Percentiles rank a stretch among this genome's conserved stretches.
Evolutionary conservation across 441 rosid genomes (phyloP).

Genomic region (Adansonia madagascariensis): DNA sequence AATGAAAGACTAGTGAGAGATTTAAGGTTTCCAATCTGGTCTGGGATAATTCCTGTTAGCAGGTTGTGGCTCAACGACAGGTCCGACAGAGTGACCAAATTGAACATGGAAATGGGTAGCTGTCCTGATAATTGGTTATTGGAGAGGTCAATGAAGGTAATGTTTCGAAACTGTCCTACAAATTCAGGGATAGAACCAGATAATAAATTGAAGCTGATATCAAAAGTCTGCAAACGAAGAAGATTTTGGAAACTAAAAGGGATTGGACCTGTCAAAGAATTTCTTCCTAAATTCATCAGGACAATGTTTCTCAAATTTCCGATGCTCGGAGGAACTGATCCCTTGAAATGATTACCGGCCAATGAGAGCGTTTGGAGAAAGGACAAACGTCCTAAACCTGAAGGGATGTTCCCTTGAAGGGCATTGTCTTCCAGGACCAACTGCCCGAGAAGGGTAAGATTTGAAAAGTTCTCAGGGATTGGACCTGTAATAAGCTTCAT

Average conservation of each 20-base stretch:
- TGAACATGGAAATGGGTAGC: slow-evolving; percentile 66
- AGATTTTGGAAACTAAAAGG: slow-evolving; percentile 59
- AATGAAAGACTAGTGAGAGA: slow-evolving; percentile 73
- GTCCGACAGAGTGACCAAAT: slow-evolving; percentile 54
- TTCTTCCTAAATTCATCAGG: slow-evolving; percentile 53
- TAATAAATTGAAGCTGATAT: slow-evolving; percentile 72
- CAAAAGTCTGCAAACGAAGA: slow-evolving; percentile 61
- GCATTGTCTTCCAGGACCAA: slow-evolving; percentile 77
- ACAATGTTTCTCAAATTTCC: slow-evolving; percentile 59
- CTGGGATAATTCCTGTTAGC: slow-evolving; percentile 68
- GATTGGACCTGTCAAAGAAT: slow-evolving; percentile 70
- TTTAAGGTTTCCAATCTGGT: slow-evolving; percentile 57
- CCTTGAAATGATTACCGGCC: slow-evolving; percentile 66
- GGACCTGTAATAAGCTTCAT: slow-evolving; percentile 80
- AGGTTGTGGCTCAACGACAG: slow-evolving; percentile 73
- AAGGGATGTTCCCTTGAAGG: slow-evolving; percentile 71
- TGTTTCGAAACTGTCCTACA: slow-evolving; percentile 51
- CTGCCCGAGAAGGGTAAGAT: slow-evolving; percentile 50
- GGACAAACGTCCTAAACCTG: slow-evolving; percentile 55
- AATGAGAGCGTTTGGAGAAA: slow-evolving; percentile 60
- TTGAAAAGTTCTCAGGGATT: slow-evolving; percentile 65
- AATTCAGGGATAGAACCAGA: slow-evolving; percentile 73
- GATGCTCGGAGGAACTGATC: slow-evolving; percentile 66
- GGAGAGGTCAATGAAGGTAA: slow-evolving; percentile 68
- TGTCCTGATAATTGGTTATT: slow-evolving; percentile 65